Evolutionary conservation across 139 green algal species (phyloP), one percentile per base, ranked within the genome.

Genomic region (Eudorina sp.): DNA sequence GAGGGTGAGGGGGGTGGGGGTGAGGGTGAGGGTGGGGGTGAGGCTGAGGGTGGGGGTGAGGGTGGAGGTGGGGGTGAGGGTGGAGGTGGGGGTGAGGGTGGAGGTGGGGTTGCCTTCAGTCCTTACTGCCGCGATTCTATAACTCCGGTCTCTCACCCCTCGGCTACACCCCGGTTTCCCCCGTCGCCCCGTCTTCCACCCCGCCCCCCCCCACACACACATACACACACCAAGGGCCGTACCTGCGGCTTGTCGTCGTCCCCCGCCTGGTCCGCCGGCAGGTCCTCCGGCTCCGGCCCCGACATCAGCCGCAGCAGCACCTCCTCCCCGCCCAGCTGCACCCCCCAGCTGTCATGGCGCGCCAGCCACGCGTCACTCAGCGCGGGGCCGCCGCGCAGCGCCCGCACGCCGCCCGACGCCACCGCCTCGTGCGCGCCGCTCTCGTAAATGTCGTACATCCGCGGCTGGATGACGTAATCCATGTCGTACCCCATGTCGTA

Each of bases 401-500:
- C 84, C 0, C 83, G 83, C 66, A 88, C 89, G 21, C 76, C 46
- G 25, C 89, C 66, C 25, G 45, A 84, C 0, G 89, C 72, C 6
- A 19, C 19, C 75, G 66, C 84, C 53, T 85, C 86, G 40, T 87
- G 87, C 9, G 21, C 21, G 23, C 0, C 68, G 53, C 66, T 88
- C 38, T 91, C 86, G 66, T 92, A 79, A 14, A 91, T 64, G 34
- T 80, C 77, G 72, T 90, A 89, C 41, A 90, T 5, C 29, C 36
- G 29, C 6, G 90, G 90, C 76, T 92, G 90, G 4, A 92, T 70
- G 11, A 69, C 40, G 48, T 66, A 70, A 4, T 74, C 77, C 29
- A 55, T 38, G 68, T 90, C 86, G 76, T 90, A 62, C 23, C 73
- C 86, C 87, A 90, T 90, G 38, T 85, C 90, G 75, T 89, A 93